Percentiles rank a stretch among this genome's conserved stretches.
Evolutionary conservation across 1,139 yeast species (phyloP).

Genomic region (Meyerozyma guilliermondii): DNA sequence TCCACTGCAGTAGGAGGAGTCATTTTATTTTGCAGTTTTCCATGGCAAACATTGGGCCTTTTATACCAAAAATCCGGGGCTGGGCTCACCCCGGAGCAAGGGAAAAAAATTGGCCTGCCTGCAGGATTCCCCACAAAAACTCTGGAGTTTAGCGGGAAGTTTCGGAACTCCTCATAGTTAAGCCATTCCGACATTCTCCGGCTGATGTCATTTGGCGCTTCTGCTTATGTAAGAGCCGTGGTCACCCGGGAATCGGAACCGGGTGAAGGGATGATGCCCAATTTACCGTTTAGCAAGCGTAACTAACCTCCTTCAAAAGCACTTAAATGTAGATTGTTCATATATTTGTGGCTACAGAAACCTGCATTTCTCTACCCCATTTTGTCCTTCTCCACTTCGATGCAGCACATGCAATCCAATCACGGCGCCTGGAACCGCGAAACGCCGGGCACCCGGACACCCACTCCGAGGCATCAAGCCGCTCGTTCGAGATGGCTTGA

Average conservation of each 20-base stretch:
- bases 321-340: no score
- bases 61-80: background rate
- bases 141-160: background rate
- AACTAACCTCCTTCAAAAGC: no score
- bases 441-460: background rate
- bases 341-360: background rate
- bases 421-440: background rate
- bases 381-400: background rate
- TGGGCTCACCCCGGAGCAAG: constrained; percentile 1
- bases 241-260: background rate
- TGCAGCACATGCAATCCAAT: background rate
- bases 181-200: background rate
- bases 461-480: background rate
- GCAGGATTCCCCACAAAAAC: constrained; percentile 1
- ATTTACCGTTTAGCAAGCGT: no score
- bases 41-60: background rate
- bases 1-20: constrained; percentile 47
- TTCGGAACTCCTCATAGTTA: background rate
- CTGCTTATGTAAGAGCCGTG: background rate
- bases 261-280: constrained; percentile 1
- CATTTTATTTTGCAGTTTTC: constrained; percentile 18
- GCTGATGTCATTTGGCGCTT: background rate
- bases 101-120: background rate
- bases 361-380: background rate
- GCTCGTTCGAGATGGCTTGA: background rate